phyloP scores from a whole-genome alignment of 2,329 filamentous ascomycete genomes.

The Thermoascus crustaceus region DNA sequence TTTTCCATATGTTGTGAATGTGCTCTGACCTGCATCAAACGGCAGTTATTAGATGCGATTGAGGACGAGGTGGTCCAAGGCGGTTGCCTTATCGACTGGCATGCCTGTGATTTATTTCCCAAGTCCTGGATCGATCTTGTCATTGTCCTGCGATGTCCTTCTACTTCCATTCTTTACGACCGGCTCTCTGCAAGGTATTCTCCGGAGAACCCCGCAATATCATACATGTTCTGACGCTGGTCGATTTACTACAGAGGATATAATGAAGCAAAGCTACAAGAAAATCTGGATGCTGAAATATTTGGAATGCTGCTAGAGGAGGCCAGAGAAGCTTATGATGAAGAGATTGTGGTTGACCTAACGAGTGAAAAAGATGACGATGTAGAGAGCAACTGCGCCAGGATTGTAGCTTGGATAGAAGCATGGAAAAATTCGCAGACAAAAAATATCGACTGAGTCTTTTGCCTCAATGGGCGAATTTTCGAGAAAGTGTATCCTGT shows the following conservation, averaged over 20 bases:
- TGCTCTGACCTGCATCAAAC: slow-evolving; percentile 4
- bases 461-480: too few species aligned
- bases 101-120: slow-evolving; percentile 92
- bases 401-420: slow-evolving; percentile 72
- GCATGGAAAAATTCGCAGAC: slow-evolving; percentile 61
- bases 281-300: slow-evolving; percentile 95
- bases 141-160: slow-evolving; percentile 71
- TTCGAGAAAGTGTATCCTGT: too few species aligned
- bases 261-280: slow-evolving; percentile 77
- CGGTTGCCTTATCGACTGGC: slow-evolving; percentile 93
- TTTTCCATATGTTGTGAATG: slow-evolving; percentile 2
- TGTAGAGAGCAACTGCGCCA: slow-evolving; percentile 79
- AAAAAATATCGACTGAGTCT: slow-evolving; percentile 18
- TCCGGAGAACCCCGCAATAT: not conserved
- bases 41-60: slow-evolving; percentile 70
- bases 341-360: slow-evolving; percentile 82
- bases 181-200: slow-evolving; percentile 62
- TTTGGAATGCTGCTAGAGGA: slow-evolving; percentile 92
- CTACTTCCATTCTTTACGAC: slow-evolving; percentile 76
- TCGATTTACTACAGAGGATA: slow-evolving; percentile 55
- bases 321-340: slow-evolving; percentile 75
- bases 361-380: slow-evolving; percentile 73
- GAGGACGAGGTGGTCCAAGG: slow-evolving; percentile 71
- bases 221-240: slow-evolving; percentile 4
- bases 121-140: slow-evolving; percentile 92